These are phyloP conservation scores for Psidium guajava DNA, from an alignment of 345 rosid species.

Conservation along the genomic window DNA sequence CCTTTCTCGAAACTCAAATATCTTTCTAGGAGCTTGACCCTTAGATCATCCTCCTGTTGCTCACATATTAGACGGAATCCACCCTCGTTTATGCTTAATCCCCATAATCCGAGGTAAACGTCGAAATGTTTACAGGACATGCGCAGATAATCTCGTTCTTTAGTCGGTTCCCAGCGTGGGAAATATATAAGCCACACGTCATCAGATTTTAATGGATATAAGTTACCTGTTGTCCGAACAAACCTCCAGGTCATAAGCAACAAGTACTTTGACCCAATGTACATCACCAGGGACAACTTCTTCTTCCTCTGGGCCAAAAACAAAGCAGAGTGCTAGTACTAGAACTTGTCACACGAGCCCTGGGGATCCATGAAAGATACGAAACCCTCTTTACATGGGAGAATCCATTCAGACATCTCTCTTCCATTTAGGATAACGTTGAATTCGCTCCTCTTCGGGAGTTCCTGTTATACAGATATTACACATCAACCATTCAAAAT, in stretches of 20 bases:
- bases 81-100: not conserved
- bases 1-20: not conserved
- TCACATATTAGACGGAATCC: not conserved
- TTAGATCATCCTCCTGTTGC: not conserved
- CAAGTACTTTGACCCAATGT: accelerated
- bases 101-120: no score
- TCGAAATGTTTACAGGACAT: no score
- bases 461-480: not conserved
- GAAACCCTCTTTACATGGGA: not conserved
- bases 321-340: not conserved
- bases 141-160: no score
- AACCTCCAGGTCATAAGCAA: not conserved
- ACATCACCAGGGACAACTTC: no score
- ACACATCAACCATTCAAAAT: not conserved
- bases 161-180: not conserved
- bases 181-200: accelerated
- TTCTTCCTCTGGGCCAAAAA: not conserved
- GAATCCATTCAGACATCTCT: not conserved
- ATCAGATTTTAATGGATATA: not conserved
- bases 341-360: not conserved
- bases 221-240: not conserved
- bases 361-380: not conserved
- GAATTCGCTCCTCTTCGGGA: not conserved
- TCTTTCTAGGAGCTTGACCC: not conserved
- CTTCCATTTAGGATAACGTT: not conserved